Evolutionary conservation across 768 basidiomycete genomes (phyloP).

Genomic region (Russula abietina): DNA sequence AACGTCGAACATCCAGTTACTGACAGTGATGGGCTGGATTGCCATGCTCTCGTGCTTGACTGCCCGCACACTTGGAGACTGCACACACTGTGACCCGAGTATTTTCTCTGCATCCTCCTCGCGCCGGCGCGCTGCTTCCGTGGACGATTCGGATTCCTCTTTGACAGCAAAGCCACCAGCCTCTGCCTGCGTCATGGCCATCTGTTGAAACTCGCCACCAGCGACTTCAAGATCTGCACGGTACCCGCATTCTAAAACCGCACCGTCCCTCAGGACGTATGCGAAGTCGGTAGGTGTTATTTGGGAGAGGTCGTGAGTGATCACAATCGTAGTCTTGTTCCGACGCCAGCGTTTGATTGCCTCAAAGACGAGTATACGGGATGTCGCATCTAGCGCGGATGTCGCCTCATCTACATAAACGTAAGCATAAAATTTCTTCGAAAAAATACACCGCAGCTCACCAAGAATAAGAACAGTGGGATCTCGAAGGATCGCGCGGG

Average conservation of each 20-base stretch:
- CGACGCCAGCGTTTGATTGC: conserved; percentile 62
- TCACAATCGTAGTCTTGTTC: conserved; percentile 85
- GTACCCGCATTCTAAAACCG: conserved; percentile 83
- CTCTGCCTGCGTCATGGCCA: conserved; percentile 53
- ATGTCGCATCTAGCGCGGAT: conserved; percentile 79
- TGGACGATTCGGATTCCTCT: conserved; percentile 28
- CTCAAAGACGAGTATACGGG: conserved; percentile 78
- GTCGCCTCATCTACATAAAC: conserved; percentile 64
- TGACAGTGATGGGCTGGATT: conserved; percentile 54
- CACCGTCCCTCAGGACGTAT: conserved; percentile 81
- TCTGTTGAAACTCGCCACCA: conserved; percentile 62
- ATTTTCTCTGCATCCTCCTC: conserved; percentile 43
- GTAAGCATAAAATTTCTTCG: not conserved
- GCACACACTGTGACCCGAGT: conserved; percentile 42
- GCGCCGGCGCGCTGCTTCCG: conserved; percentile 29
- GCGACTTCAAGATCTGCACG: conserved; percentile 65
- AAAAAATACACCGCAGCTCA: conserved; percentile 36
- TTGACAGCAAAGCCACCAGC: conserved; percentile 48
- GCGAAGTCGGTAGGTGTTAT: conserved; percentile 76
- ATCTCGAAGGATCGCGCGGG: conserved; percentile 77
- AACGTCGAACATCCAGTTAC: conserved; percentile 84
- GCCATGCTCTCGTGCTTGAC: conserved; percentile 41
- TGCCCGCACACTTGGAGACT: conserved; percentile 29
- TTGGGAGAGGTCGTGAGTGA: conserved; percentile 92
- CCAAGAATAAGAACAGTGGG: conserved; percentile 89